Conservation (phyloP, 495 filamentous ascomycete genomes). For the Hypoxylon intermedium region DNA sequence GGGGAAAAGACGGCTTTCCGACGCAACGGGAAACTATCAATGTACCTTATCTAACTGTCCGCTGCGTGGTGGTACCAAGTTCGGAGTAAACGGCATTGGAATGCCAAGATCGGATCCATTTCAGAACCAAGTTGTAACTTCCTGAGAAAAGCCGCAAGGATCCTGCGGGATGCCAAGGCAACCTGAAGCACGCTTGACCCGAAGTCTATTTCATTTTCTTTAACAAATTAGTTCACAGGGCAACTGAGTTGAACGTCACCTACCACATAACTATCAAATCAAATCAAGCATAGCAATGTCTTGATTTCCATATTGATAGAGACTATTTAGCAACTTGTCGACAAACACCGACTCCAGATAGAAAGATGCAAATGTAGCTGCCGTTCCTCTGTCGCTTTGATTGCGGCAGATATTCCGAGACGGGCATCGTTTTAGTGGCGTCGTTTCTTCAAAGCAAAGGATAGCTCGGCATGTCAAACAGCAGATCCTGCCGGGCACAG, state of each 20-base stretch:
- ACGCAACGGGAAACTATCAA: background rate
- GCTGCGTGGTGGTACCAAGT: too few species aligned
- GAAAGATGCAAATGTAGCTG: background rate
- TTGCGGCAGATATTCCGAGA: conserved; percentile 25
- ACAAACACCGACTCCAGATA: too few species aligned
- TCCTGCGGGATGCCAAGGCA: background rate
- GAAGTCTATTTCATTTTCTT: too few species aligned
- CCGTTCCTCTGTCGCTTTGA: conserved; percentile 5
- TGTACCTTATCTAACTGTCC: conserved; percentile 2
- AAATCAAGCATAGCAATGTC: too few species aligned
- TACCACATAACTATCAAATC: too few species aligned
- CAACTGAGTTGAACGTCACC: too few species aligned
- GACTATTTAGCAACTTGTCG: too few species aligned
- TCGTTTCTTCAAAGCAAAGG: conserved; percentile 26
- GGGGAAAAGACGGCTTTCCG: conserved; percentile 28
- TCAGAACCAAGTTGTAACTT: background rate
- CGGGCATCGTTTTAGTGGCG: conserved; percentile 34
- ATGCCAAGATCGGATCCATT: conserved; percentile 30
- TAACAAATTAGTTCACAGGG: too few species aligned
- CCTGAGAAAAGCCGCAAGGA: conserved; percentile 17
- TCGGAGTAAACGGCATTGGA: conserved; percentile 30
- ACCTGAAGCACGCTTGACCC: too few species aligned
- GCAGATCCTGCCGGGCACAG: conserved; percentile 23
- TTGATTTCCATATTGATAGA: too few species aligned
- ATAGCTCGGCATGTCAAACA: conserved; percentile 18